Evolutionary conservation across 108 stramenopile genomes (phyloP).

Genomic region (Schizochytrium sp.): DNA sequence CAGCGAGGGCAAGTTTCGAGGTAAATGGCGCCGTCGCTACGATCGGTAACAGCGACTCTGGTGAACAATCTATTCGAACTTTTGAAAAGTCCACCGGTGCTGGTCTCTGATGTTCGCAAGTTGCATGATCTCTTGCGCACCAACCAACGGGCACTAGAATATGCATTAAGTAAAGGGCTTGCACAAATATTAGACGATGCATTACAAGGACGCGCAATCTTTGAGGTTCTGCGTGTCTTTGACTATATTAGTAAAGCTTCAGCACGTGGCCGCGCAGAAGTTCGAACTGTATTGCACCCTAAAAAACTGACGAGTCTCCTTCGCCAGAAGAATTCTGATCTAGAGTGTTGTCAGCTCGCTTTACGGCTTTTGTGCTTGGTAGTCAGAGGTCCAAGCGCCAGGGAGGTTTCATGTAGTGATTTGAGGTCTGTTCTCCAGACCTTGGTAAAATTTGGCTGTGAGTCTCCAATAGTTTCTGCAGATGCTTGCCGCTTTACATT

Average conservation of each 20-base stretch:
- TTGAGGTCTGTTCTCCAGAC: not conserved
- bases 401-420: not conserved
- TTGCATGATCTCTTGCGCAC: not conserved
- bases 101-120: slow-evolving; percentile 21
- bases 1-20: not conserved
- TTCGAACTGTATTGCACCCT: not conserved
- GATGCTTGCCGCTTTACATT: not conserved
- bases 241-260: slow-evolving; percentile 15
- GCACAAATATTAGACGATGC: not conserved
- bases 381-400: not conserved
- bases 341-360: not conserved
- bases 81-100: not conserved
- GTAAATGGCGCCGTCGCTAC: slow-evolving; percentile 17
- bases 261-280: not conserved
- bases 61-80: slow-evolving; percentile 6
- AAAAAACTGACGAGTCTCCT: not conserved
- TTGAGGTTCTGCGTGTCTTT: slow-evolving; percentile 1
- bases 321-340: not conserved
- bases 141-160: not conserved
- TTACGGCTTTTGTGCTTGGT: not conserved
- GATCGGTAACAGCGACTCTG: not conserved
- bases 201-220: not conserved
- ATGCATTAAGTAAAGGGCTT: not conserved
- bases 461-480: not conserved
- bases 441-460: not conserved